Base-by-base conservation (phyloP, 495 filamentous ascomycete species). In the Tuber microsphaerosporum region DNA sequence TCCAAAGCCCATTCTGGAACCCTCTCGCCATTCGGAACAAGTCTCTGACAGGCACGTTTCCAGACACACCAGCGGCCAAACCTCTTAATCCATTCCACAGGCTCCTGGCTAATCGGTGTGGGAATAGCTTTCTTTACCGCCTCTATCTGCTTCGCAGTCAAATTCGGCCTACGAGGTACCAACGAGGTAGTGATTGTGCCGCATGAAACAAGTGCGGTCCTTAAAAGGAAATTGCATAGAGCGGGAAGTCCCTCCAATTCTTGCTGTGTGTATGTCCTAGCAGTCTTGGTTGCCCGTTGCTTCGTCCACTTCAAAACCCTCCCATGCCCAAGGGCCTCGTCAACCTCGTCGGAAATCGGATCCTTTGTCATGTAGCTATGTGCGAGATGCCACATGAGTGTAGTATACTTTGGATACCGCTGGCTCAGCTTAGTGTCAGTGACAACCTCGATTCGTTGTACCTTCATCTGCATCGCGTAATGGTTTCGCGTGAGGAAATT, bases 41-140 rank as follows among this genome's bases (percentile, higher is more conserved):
- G 75, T 46, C 77, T 78, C 43, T 37, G 70, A 76, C 91, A 90
- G 6, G 91, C 91, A 71, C 90, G 89, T 79, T 93, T 93, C 90
- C 90, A 92, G 37, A 90, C 87, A 56, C 88, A 88, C 91, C 91
- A 93, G 34, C 91, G 86, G 4, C 89, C 91, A 76, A 93, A 92
- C 39, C 76, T 87, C 73, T 89, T 87, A 73, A 89, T 86, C 56
- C 88, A 84, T 19, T 88, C 87, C 5, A 92, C 81, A 16, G 91
- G 90, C 65, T 92, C 90, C 43, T 88, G 88, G 70, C 86, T 83
- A 37, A 86, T 86, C 82, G 81, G 81, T 17, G 90, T 89, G 1
- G 91, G 91, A 44, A 92, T 91, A 5, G 90, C 90, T 41, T 87
- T 85, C 72, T 85, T 87, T 45, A 92, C 88, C 16, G 89, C 87